Conservation (phyloP, 2,329 filamentous ascomycete genomes). For the Talaromyces sp. region DNA sequence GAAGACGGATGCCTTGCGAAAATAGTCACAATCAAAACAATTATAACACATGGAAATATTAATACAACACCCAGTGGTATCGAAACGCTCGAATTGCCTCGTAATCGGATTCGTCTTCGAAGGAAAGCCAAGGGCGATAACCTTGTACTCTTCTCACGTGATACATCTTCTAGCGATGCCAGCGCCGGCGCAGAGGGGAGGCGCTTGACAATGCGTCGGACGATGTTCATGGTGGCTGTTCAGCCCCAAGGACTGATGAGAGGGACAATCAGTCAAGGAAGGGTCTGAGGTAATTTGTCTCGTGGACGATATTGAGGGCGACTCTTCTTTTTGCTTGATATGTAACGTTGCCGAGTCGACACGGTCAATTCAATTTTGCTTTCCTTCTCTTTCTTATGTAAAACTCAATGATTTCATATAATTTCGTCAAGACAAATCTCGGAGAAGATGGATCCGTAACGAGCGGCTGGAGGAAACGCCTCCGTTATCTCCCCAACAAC, state of each 20-base stretch:
- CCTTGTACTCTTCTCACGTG: slow-evolving; percentile 40
- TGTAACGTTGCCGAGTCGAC: not conserved
- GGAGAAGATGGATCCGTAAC: slow-evolving; percentile 25
- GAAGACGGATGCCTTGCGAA: slow-evolving; percentile 85
- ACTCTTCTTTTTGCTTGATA: not conserved
- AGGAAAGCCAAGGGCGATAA: slow-evolving; percentile 70
- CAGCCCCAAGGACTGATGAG: slow-evolving; percentile 19
- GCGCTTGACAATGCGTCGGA: slow-evolving; percentile 52
- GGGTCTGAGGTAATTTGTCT: slow-evolving; percentile 20
- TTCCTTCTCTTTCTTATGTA: not conserved
- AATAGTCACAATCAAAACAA: slow-evolving; percentile 84
- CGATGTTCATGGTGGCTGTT: slow-evolving; percentile 48
- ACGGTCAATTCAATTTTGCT: not conserved
- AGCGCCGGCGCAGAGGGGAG: slow-evolving; percentile 46
- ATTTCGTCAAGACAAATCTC: not conserved
- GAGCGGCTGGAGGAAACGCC: slow-evolving; percentile 42
- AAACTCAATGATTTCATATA: not conserved
- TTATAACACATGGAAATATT: slow-evolving; percentile 84
- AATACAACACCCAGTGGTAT: slow-evolving; percentile 89
- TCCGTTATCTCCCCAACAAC: slow-evolving; percentile 36
- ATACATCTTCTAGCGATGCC: slow-evolving; percentile 45
- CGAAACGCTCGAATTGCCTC: slow-evolving; percentile 86
- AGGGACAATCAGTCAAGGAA: slow-evolving; percentile 21
- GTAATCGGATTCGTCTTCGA: slow-evolving; percentile 77
- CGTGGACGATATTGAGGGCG: not conserved